Conservation (phyloP, 257 asterid genomes). For the Petunia axillaris region DNA sequence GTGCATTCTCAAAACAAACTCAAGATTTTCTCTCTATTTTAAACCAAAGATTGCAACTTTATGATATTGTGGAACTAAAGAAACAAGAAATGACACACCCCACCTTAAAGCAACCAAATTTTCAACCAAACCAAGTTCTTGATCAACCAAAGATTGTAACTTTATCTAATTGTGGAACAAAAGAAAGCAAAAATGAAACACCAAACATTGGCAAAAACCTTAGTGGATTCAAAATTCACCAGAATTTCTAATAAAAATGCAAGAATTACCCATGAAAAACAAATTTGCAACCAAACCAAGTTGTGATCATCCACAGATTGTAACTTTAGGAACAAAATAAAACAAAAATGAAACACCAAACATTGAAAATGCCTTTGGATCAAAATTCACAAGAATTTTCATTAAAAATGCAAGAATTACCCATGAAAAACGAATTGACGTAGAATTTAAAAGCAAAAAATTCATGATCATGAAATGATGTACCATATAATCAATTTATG, state of each 20-base stretch:
- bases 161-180: background rate
- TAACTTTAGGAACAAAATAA: background rate
- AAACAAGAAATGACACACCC: constrained; percentile 41
- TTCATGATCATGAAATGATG: background rate
- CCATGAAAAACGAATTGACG: constrained; percentile 8
- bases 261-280: constrained; percentile 14
- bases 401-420: constrained; percentile 6
- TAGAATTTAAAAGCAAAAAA: constrained; percentile 7
- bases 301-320: background rate
- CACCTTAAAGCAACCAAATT: constrained; percentile 43
- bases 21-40: constrained; percentile 1
- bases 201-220: background rate
- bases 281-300: constrained; percentile 17
- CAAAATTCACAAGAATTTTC: constrained; percentile 22
- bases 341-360: background rate
- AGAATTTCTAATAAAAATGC: constrained; percentile 21
- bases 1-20: background rate
- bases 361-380: background rate
- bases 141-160: background rate
- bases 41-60: constrained; percentile 34
- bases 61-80: constrained; percentile 36
- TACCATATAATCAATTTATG: constrained; percentile 12
- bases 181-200: background rate
- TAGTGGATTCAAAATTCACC: constrained; percentile 1
- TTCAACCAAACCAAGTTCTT: constrained; percentile 1